phyloP scores from a whole-genome alignment of 2,329 filamentous ascomycete genomes.

The Fusarium sp. region DNA sequence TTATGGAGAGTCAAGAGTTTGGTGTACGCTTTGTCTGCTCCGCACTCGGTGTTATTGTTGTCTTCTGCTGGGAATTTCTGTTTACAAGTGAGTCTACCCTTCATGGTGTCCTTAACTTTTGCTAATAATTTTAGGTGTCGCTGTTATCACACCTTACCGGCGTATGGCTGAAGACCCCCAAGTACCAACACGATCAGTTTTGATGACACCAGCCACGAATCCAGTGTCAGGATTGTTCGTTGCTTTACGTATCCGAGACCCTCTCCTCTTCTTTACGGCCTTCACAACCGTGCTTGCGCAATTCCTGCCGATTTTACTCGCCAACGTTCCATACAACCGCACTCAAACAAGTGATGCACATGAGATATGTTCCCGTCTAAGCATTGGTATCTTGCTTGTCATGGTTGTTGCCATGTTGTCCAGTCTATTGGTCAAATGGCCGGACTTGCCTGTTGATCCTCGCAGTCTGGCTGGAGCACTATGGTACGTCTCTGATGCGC shows the following conservation, averaged over 20 bases:
- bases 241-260: constrained; percentile 48
- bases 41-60: constrained; percentile 55
- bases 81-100: constrained; percentile 52
- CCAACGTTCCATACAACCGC: constrained; percentile 61
- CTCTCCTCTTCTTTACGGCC: constrained; percentile 56
- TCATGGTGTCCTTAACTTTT: accelerated
- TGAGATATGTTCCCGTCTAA: constrained; percentile 56
- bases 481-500: constrained; percentile 53
- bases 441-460: constrained; percentile 60
- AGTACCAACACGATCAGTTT: constrained; percentile 52
- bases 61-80: constrained; percentile 57
- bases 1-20: constrained; percentile 56
- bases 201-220: constrained; percentile 58
- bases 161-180: constrained; percentile 53
- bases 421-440: constrained; percentile 58
- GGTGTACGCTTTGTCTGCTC: constrained; percentile 60
- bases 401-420: constrained; percentile 57
- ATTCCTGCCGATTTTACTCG: constrained; percentile 61
- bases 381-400: constrained; percentile 54
- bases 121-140: constrained; percentile 48
- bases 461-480: constrained; percentile 59
- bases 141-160: constrained; percentile 58
- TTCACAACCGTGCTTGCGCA: constrained; percentile 60
- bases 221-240: constrained; percentile 57
- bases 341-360: constrained; percentile 55